phyloP scores from a whole-genome alignment of 1,284 basidiomycete species.

The Mycena sp. region DNA sequence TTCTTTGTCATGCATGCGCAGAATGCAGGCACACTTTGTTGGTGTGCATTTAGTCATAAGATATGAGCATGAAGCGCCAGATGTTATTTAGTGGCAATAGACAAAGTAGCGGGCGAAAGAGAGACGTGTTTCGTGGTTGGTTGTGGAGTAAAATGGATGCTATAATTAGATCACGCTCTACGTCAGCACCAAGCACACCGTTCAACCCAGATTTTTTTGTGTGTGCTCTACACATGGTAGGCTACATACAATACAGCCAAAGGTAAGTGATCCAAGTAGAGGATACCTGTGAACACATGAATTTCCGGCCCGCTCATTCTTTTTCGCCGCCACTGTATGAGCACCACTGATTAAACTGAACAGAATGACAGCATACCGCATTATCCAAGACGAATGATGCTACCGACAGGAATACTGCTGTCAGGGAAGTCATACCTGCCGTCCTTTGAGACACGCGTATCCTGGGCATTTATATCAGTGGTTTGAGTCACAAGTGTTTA shows the following conservation, averaged over 20 bases:
- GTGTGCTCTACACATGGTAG: background rate
- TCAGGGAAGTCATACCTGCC: background rate
- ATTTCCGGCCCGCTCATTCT: background rate
- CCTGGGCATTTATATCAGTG: too few relatives aligned
- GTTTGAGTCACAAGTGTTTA: too few relatives aligned
- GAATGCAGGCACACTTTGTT: background rate
- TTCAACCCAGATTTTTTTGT: background rate
- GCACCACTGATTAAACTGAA: background rate
- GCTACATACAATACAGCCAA: background rate
- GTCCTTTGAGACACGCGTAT: too few relatives aligned
- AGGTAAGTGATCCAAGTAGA: background rate
- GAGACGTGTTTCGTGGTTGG: background rate
- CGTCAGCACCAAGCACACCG: background rate
- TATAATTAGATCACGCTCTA: background rate
- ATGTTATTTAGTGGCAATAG: too few relatives aligned
- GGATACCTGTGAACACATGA: background rate
- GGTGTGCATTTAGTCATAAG: conserved; percentile 1
- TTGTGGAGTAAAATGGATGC: background rate
- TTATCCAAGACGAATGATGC: background rate
- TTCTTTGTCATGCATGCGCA: background rate
- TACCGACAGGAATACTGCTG: background rate
- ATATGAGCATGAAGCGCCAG: background rate
- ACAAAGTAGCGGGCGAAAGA: background rate
- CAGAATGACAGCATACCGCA: background rate
- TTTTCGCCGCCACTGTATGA: background rate